Evolutionary conservation across 2,329 filamentous ascomycete genomes (phyloP), one percentile per base, ranked within the genome.

Genomic region (Myriosclerotinia duriaeana): DNA sequence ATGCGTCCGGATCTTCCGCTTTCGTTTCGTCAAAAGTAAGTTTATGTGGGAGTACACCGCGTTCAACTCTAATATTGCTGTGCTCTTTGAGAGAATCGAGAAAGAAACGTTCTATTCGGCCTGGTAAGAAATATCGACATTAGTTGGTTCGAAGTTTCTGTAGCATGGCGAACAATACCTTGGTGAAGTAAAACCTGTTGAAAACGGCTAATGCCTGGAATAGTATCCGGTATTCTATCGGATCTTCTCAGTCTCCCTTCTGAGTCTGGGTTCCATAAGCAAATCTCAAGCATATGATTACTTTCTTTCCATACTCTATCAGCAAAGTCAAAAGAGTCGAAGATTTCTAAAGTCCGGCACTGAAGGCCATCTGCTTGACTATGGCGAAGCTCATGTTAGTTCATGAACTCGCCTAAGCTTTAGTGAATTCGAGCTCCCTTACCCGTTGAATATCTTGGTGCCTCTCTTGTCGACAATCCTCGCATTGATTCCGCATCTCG

Each of bases 181-280:
- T 92, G 89, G 71, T 91, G 89, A 50, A 93, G 76, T 5, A 90
- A 85, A 3, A 87, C 83, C 73, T 91, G 84, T 65, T 86, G 84
- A 70, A 89, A 90, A 6, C 83, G 82, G 30, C 83, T 87, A 60
- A 89, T 79, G 0, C 85, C 86, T 0, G 83, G 81, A 55, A 85
- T 84, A 0, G 84, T 88, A 75, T 91, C 87, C 0, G 84, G 82
- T 22, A 89, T 86, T 53, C 85, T 81, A 60, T 86, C 87, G 38
- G 80, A 85, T 52, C 87, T 82, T 55, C 79, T 78, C 64, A 92
- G 81, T 0, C 78, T 75, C 1, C 87, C 87, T 46, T 86, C 78
- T 42, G 81, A 76, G 66, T 85, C 84, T 0, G 89, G 89, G 68
- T 89, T 89, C 86, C 84, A 85, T 65, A 85, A 63, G 54, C 79